phyloP scores from a whole-genome alignment of 345 rosid species.

The Corymbia maculata region DNA sequence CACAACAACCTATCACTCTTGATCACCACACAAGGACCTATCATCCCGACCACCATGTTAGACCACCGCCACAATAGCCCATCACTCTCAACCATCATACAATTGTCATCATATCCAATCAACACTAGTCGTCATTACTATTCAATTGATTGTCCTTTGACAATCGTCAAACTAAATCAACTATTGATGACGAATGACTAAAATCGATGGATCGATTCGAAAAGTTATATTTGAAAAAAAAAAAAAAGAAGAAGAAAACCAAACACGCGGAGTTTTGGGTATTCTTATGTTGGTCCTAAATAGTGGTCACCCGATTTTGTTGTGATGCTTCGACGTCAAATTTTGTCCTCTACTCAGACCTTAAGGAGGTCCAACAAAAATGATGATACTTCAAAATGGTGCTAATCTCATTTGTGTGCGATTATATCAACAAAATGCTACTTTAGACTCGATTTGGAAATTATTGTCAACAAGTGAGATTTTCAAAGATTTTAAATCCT shows the following conservation, averaged over 20 bases:
- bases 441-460: background rate
- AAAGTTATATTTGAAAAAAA: no score
- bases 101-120: background rate
- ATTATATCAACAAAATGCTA: no score
- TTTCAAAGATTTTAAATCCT: background rate
- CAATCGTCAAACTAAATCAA: no score
- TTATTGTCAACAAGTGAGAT: background rate
- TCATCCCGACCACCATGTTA: background rate
- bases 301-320: background rate
- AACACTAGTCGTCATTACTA: background rate
- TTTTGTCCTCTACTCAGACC: background rate
- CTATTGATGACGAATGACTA: background rate
- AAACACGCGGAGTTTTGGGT: background rate
- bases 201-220: background rate
- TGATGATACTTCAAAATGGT: no score
- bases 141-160: background rate
- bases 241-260: no score
- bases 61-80: background rate
- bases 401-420: no score
- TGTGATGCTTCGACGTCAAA: background rate
- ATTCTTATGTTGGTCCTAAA: background rate
- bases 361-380: no score
- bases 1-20: background rate
- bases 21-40: background rate
- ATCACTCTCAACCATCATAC: background rate